phyloP scores from a whole-genome alignment of 1,284 basidiomycete species.

The Ustilago shanxiensis region DNA sequence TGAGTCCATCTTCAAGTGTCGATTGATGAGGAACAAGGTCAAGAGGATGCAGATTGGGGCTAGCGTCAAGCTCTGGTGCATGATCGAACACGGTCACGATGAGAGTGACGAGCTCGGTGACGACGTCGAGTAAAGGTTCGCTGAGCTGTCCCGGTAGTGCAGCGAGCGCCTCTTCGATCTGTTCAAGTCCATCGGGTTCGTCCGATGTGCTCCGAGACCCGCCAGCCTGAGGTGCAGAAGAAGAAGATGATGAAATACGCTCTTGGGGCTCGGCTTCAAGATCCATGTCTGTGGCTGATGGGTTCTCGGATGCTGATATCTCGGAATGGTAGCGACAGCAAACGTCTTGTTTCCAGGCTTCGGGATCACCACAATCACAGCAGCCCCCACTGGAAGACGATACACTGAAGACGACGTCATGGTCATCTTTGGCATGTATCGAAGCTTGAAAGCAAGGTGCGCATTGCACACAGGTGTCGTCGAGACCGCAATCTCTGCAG shows the following conservation, averaged over 20 bases:
- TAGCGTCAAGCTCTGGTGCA: constrained; percentile 81
- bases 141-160: constrained; percentile 74
- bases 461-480: constrained; percentile 69
- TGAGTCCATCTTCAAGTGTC: constrained; percentile 27
- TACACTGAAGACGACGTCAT: constrained; percentile 68
- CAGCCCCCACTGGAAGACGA: constrained; percentile 64
- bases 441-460: constrained; percentile 67
- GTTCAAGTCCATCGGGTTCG: constrained; percentile 32
- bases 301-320: constrained; percentile 2
- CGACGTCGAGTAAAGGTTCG: constrained; percentile 79
- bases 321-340: constrained; percentile 64
- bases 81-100: constrained; percentile 86
- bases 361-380: constrained; percentile 69
- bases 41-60: constrained; percentile 73
- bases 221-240: background rate
- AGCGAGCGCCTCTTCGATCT: constrained; percentile 34
- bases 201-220: background rate
- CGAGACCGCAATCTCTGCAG: constrained; percentile 67
- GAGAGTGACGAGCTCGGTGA: constrained; percentile 84
- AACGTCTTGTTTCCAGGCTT: constrained; percentile 66
- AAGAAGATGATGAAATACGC: background rate
- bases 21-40: constrained; percentile 78
- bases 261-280: constrained; percentile 35
- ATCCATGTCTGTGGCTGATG: constrained; percentile 31
- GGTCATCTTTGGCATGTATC: constrained; percentile 59